Conservation (phyloP, 2,329 filamentous ascomycete genomes). For the Ophiostoma perfectum region DNA sequence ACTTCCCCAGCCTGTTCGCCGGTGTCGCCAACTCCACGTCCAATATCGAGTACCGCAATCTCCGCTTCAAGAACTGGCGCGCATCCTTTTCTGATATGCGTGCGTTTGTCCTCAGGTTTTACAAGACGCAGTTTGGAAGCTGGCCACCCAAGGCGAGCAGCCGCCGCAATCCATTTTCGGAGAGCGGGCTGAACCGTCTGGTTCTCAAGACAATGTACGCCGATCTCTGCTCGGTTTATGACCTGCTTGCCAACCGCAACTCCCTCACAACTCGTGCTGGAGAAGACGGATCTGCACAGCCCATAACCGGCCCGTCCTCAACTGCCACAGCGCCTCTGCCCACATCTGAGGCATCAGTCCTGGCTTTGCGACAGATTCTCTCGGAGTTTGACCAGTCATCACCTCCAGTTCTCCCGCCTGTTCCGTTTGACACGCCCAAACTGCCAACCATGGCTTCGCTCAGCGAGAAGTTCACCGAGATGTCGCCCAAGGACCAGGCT, state of each 20-base stretch:
- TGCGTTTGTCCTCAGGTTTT: conserved; percentile 64
- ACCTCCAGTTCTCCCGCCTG: conserved; percentile 81
- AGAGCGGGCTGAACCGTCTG: conserved; percentile 77
- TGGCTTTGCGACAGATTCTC: conserved; percentile 71
- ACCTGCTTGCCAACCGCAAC: conserved; percentile 76
- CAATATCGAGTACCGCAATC: conserved; percentile 65
- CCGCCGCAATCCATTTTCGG: conserved; percentile 86
- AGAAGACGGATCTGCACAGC: conserved; percentile 40
- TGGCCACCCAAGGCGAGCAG: conserved; percentile 90
- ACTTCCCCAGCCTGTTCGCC: conserved; percentile 84
- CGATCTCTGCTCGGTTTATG: conserved; percentile 82
- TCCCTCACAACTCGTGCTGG: conserved; percentile 72
- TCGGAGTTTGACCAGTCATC: conserved; percentile 84
- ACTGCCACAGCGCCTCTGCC: conserved; percentile 30
- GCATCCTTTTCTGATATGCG: conserved; percentile 68
- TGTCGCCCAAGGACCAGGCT: conserved; percentile 67
- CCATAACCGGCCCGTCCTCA: conserved; percentile 21
- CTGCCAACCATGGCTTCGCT: conserved; percentile 65
- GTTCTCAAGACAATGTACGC: conserved; percentile 77
- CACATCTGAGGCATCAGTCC: conserved; percentile 51
- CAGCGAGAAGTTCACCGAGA: conserved; percentile 56
- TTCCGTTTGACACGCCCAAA: conserved; percentile 82
- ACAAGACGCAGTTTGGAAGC: conserved; percentile 54
- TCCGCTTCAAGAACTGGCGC: conserved; percentile 82
- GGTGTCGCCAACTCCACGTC: conserved; percentile 82